Evolutionary conservation across 352 stramenopile genomes (phyloP).

Genomic region (Globisporangium sylvaticum): DNA sequence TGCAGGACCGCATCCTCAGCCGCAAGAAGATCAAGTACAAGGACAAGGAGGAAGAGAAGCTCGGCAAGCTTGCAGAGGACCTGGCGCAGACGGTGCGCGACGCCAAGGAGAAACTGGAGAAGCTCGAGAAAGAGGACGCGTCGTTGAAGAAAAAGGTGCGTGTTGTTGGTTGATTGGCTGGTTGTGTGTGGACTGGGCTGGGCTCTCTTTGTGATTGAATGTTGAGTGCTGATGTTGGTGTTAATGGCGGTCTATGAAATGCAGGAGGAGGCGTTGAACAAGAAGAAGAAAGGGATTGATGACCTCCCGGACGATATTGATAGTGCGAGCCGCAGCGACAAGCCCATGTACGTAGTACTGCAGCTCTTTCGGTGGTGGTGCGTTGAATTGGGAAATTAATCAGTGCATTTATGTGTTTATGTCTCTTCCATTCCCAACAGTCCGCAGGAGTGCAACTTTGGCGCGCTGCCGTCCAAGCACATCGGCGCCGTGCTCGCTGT

Average conservation of each 20-base stretch:
- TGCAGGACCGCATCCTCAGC: conserved; percentile 85
- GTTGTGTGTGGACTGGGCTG: neutral
- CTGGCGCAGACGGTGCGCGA: conserved; percentile 69
- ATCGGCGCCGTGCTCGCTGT: conserved; percentile 59
- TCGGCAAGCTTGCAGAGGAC: conserved; percentile 75
- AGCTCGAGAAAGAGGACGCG: conserved; percentile 84
- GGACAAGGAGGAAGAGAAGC: conserved; percentile 85
- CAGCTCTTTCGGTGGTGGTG: neutral
- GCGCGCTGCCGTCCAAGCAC: conserved; percentile 35
- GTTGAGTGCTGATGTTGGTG: neutral
- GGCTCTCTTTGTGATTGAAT: neutral
- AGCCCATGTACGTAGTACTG: conserved; percentile 50
- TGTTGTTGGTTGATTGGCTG: neutral
- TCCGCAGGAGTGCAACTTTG: conserved; percentile 50
- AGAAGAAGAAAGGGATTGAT: conserved; percentile 66
- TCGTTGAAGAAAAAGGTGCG: conserved; percentile 58
- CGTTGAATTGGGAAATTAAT: neutral
- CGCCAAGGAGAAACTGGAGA: conserved; percentile 81
- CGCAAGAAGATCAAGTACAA: conserved; percentile 89
- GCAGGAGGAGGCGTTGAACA: conserved; percentile 73
- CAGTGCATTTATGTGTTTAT: neutral
- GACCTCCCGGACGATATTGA: conserved; percentile 45
- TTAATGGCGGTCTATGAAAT: neutral
- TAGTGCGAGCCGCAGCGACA: conserved; percentile 34
- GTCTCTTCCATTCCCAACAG: conserved; percentile 20